Evolutionary conservation across 176 grass and related monocot genomes (phyloP).

Genomic region (Guadua angustifolia): DNA sequence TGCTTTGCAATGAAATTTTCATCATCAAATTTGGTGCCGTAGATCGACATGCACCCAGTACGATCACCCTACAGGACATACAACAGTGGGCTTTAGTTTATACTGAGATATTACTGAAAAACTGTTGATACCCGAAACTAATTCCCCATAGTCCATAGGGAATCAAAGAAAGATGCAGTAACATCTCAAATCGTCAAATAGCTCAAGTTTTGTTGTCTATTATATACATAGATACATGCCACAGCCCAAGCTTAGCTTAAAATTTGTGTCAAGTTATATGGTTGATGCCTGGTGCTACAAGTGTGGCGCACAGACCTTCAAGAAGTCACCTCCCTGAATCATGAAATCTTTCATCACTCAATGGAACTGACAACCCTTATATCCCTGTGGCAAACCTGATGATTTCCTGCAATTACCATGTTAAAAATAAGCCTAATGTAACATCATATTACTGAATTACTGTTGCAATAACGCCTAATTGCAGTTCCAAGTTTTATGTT

Average conservation of each 20-base stretch:
- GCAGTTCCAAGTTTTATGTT: background rate
- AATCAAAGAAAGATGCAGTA: background rate
- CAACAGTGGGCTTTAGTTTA: conserved; percentile 32
- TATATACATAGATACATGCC: background rate
- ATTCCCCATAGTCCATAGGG: background rate
- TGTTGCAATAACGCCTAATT: conserved; percentile 1
- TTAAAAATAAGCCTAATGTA: conserved; percentile 23
- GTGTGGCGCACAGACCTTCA: conserved; percentile 69
- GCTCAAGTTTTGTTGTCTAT: background rate
- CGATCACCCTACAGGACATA: conserved; percentile 73
- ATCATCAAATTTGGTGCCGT: conserved; percentile 96
- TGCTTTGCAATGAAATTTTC: conserved; percentile 98
- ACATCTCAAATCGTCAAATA: conserved; percentile 19
- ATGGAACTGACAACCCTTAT: conserved; percentile 92
- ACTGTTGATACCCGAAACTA: conserved; percentile 5
- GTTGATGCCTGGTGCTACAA: conserved; percentile 12
- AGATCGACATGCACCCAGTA: conserved; percentile 83
- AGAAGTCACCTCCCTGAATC: conserved; percentile 96
- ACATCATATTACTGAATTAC: background rate
- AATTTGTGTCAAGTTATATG: background rate
- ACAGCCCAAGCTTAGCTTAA: background rate
- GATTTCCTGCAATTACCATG: conserved; percentile 63
- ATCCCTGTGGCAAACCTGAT: conserved; percentile 63
- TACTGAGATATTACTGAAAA: background rate
- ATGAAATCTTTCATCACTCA: conserved; percentile 99